Percentiles rank a stretch among this genome's conserved stretches.
Evolutionary conservation across 2,329 filamentous ascomycete genomes (phyloP).

Genomic region (Ophiostoma ulmi): DNA sequence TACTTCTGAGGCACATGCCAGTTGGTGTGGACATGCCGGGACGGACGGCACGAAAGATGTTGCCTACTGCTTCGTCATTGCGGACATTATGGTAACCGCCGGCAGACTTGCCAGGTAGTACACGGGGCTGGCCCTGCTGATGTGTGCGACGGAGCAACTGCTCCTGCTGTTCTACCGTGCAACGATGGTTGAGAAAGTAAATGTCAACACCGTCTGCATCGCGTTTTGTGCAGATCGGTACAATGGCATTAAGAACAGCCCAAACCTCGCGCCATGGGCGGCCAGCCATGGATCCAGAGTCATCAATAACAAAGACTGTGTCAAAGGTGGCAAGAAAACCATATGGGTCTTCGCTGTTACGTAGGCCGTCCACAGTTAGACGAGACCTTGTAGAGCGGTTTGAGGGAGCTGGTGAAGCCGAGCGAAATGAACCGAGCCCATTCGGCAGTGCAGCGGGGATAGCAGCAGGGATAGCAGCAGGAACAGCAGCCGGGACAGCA

Average conservation of each 20-base stretch:
- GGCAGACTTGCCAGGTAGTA: conserved; percentile 38
- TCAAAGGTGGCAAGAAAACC: conserved; percentile 75
- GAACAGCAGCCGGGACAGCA: not conserved
- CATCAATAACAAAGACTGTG: conserved; percentile 86
- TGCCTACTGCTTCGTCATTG: conserved; percentile 51
- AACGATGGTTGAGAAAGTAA: conserved; percentile 75
- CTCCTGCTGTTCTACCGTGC: conserved; percentile 21
- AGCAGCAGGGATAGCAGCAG: not conserved
- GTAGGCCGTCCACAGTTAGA: conserved; percentile 31
- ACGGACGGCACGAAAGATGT: conserved; percentile 63
- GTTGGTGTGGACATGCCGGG: conserved; percentile 70
- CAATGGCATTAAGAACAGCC: conserved; percentile 64
- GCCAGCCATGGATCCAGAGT: conserved; percentile 81
- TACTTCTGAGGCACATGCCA: conserved; percentile 62
- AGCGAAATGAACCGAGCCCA: conserved; percentile 11
- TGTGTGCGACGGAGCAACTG: not conserved
- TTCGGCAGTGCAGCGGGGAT: not conserved
- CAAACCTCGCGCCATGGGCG: conserved; percentile 70
- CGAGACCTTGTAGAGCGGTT: conserved; percentile 23
- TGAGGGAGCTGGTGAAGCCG: conserved; percentile 30
- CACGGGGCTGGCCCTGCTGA: conserved; percentile 28
- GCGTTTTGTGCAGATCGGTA: conserved; percentile 73
- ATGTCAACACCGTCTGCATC: conserved; percentile 85
- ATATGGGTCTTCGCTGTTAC: conserved; percentile 59
- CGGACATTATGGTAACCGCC: conserved; percentile 62